Percentiles rank a stretch among this genome's conserved stretches.
Evolutionary conservation across 2,329 filamentous ascomycete genomes (phyloP).

Genomic region (Talaromyces amestolkiae): DNA sequence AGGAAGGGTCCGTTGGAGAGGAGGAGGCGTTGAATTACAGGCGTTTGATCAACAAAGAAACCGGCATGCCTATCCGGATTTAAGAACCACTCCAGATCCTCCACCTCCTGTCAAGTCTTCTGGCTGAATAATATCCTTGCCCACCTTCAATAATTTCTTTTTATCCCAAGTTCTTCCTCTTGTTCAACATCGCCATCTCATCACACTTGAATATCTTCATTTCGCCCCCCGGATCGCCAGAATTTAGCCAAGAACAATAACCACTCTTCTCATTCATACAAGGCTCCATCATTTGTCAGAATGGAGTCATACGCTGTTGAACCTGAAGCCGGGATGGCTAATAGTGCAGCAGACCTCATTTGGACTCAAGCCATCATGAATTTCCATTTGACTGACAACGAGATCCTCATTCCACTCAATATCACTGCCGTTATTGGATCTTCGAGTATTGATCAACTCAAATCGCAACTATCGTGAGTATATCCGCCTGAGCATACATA

Average conservation of each 20-base stretch:
- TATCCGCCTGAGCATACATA: not conserved
- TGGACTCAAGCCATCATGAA: conserved; percentile 34
- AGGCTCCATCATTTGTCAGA: not conserved
- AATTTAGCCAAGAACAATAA: not conserved
- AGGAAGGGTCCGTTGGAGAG: not conserved
- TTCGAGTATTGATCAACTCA: conserved; percentile 32
- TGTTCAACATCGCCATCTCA: not conserved
- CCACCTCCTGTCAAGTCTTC: conserved; percentile 5
- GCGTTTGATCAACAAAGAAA: conserved; percentile 19
- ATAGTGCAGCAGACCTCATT: conserved; percentile 25
- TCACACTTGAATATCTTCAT: not conserved
- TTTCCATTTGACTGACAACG: conserved; percentile 31
- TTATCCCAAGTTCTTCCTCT: not conserved
- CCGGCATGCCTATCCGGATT: not conserved
- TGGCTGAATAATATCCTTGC: not conserved
- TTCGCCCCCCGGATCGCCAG: not conserved
- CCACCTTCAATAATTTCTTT: not conserved
- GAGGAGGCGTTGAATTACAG: not conserved
- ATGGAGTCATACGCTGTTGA: conserved; percentile 21
- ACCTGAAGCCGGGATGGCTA: conserved; percentile 15
- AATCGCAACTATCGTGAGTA: conserved; percentile 30
- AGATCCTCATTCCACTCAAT: conserved; percentile 33
- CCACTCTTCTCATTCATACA: not conserved
- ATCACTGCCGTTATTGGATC: conserved; percentile 32
- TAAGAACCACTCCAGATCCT: not conserved